A percentile compares a stretch with the other conserved stretches of the same genome.
These are phyloP conservation scores for Diaporthe sp. DNA, from an alignment of 2,329 filamentous ascomycete species.

Conservation along the genomic window DNA sequence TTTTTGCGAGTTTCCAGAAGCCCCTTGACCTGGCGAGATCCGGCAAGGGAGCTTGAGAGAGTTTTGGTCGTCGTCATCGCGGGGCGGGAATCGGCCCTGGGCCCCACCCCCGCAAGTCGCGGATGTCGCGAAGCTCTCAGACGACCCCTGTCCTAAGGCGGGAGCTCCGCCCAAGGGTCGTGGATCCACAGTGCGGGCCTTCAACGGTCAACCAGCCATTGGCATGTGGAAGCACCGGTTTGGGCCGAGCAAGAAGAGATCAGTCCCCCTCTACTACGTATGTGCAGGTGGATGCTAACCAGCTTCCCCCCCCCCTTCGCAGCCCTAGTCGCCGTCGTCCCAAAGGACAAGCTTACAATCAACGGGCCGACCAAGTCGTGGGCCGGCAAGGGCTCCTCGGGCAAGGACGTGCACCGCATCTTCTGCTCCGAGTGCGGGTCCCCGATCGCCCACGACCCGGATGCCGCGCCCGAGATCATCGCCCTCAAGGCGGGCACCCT, in stretches of 20 bases:
- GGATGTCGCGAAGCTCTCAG: constrained; percentile 17
- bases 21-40: neutral
- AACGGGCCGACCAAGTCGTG: constrained; percentile 74
- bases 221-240: neutral
- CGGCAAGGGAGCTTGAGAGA: neutral
- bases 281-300: neutral
- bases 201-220: neutral
- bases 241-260: neutral
- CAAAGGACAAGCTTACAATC: constrained; percentile 72
- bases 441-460: constrained; percentile 76
- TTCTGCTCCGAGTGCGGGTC: constrained; percentile 78
- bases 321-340: constrained; percentile 75
- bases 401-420: constrained; percentile 72
- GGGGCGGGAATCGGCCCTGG: constrained; percentile 7
- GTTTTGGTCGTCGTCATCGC: constrained; percentile 26
- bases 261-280: neutral
- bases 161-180: neutral
- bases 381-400: constrained; percentile 68
- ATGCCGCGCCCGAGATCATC: constrained; percentile 76
- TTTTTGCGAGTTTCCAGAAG: neutral
- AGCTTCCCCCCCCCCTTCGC: neutral
- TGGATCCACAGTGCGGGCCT: neutral
- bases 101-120: constrained; percentile 31
- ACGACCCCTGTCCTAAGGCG: neutral
- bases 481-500: constrained; percentile 75